Evolutionary conservation across 2,329 filamentous ascomycete species (phyloP).

Genomic region (Orbilia brochopaga): DNA sequence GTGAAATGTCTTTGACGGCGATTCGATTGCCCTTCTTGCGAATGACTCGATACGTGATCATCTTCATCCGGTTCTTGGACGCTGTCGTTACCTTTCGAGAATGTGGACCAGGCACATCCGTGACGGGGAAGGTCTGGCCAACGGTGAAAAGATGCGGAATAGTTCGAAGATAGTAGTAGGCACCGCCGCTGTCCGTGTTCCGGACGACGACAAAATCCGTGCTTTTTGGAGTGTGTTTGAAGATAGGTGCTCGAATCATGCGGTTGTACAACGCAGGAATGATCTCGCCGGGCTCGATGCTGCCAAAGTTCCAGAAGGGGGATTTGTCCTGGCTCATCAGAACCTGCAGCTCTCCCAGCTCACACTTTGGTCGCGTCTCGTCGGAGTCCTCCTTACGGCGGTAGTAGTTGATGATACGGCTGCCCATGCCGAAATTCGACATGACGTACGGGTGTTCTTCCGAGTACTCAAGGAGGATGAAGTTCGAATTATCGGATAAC

Average conservation of each 20-base stretch:
- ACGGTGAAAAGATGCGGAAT: slow-evolving; percentile 91
- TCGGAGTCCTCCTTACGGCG: slow-evolving; percentile 76
- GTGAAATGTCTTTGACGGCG: slow-evolving; percentile 82
- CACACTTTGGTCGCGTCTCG: slow-evolving; percentile 61
- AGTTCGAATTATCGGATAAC: slow-evolving; percentile 84
- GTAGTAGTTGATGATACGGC: slow-evolving; percentile 95
- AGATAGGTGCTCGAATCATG: slow-evolving; percentile 93
- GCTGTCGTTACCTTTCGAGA: slow-evolving; percentile 94
- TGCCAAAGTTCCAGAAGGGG: slow-evolving; percentile 92
- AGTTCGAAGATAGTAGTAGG: slow-evolving; percentile 80
- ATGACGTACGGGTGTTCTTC: slow-evolving; percentile 90
- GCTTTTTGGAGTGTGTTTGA: slow-evolving; percentile 77
- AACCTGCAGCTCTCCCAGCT: slow-evolving; percentile 86
- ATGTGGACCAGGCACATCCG: slow-evolving; percentile 91
- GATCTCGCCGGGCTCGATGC: slow-evolving; percentile 87
- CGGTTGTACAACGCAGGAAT: slow-evolving; percentile 91
- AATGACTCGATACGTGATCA: slow-evolving; percentile 90
- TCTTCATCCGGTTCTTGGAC: slow-evolving; percentile 95
- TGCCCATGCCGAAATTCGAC: slow-evolving; percentile 97
- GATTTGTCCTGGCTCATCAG: slow-evolving; percentile 93
- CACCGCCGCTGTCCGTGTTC: slow-evolving; percentile 76
- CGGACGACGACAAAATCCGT: slow-evolving; percentile 88
- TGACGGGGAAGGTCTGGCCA: slow-evolving; percentile 88
- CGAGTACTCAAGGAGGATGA: slow-evolving; percentile 90
- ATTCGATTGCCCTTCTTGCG: slow-evolving; percentile 74